A percentile compares a stretch with the other conserved stretches of the same genome.
phyloP scores from a whole-genome alignment of 768 basidiomycete species.

The Termitomyces sp. region DNA sequence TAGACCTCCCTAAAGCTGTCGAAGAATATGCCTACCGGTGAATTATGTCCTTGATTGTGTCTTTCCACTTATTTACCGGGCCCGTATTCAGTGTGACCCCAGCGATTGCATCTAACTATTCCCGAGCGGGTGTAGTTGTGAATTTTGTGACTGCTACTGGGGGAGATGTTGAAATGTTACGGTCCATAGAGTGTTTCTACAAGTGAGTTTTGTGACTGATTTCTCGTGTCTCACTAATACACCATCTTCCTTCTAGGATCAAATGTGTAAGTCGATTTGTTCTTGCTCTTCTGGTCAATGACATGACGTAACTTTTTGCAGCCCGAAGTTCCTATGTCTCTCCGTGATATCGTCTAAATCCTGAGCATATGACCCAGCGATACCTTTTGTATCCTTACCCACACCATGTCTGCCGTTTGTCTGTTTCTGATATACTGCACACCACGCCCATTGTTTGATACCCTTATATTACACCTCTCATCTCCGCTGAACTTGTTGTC shows the following conservation, averaged over 20 bases:
- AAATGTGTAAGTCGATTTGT: neutral
- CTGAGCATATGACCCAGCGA: slow-evolving; percentile 29
- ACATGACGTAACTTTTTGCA: neutral
- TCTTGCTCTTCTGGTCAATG: neutral
- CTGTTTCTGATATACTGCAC: slow-evolving; percentile 40
- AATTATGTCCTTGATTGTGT: slow-evolving; percentile 11
- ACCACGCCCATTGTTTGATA: slow-evolving; percentile 61
- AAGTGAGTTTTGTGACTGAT: neutral
- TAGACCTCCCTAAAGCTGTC: slow-evolving; percentile 89
- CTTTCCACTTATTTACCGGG: neutral
- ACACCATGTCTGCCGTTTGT: slow-evolving; percentile 25
- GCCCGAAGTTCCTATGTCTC: slow-evolving; percentile 3
- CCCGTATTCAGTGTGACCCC: slow-evolving; percentile 61
- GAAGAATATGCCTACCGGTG: slow-evolving; percentile 97
- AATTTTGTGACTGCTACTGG: slow-evolving; percentile 98
- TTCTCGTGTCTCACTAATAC: neutral
- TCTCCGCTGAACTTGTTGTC: slow-evolving; percentile 51
- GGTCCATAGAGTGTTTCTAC: slow-evolving; percentile 92
- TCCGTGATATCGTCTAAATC: neutral
- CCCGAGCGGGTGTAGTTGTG: slow-evolving; percentile 86
- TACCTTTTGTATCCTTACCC: slow-evolving; percentile 80
- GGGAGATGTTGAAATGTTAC: slow-evolving; percentile 96
- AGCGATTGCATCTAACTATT: slow-evolving; percentile 80
- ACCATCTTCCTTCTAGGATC: neutral
- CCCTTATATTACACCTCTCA: slow-evolving; percentile 54